A percentile compares a stretch with the other conserved stretches of the same genome.
Evolutionary conservation across 805 yeast species (phyloP).

Genomic region (Lipomyces sp.): DNA sequence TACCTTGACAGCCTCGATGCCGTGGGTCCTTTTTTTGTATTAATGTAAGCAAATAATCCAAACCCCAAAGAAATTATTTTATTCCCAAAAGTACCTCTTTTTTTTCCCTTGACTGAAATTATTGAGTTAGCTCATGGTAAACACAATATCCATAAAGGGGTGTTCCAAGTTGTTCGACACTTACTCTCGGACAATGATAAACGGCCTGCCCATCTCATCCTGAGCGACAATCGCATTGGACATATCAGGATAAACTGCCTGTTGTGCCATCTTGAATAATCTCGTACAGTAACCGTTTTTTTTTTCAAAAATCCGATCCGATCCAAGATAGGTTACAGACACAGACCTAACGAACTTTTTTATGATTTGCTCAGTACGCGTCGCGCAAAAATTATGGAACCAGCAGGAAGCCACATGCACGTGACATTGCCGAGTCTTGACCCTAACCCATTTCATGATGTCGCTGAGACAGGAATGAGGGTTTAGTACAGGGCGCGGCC

Average conservation of each 20-base stretch:
- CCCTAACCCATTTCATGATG: neutral
- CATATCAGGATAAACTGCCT: constrained; percentile 66
- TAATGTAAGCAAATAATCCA: neutral
- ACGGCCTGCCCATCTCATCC: constrained; percentile 99
- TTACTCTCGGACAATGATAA: constrained; percentile 91
- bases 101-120: constrained; percentile 48
- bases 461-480: no score
- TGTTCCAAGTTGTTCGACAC: constrained; percentile 42
- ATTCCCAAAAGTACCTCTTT: constrained; percentile 38
- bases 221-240: constrained; percentile 99
- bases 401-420: neutral
- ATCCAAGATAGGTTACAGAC: neutral
- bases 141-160: neutral
- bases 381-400: constrained; percentile 6
- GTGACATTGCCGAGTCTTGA: neutral
- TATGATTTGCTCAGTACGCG: neutral
- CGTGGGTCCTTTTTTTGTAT: constrained; percentile 61
- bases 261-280: constrained; percentile 47
- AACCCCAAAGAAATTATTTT: no score
- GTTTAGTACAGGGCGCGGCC: neutral
- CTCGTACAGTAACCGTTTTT: neutral
- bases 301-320: neutral
- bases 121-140: constrained; percentile 11
- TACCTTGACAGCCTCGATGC: constrained; percentile 71
- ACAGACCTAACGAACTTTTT: neutral